Conservation (phyloP, 768 basidiomycete genomes). For the Boletus pseudopeckii region DNA sequence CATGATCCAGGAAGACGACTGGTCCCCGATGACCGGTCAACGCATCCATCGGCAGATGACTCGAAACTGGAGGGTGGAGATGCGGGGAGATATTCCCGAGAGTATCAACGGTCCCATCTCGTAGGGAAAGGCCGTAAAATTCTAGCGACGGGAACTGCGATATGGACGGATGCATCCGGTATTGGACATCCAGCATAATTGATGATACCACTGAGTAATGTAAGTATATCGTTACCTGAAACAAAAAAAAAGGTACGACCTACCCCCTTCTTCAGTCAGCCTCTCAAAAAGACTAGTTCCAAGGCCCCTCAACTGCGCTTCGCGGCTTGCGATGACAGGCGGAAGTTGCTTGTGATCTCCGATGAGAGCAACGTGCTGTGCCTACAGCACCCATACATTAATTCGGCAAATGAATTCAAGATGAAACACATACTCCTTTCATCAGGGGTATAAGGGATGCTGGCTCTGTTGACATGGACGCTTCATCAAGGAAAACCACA, state of each 20-base stretch:
- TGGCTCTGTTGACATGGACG: conserved; percentile 95
- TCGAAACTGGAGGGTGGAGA: conserved; percentile 61
- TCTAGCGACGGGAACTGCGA: conserved; percentile 81
- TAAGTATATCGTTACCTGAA: conserved; percentile 1
- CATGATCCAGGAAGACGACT: conserved; percentile 82
- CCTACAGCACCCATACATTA: conserved; percentile 42
- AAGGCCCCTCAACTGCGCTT: conserved; percentile 71
- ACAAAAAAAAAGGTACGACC: conserved; percentile 26
- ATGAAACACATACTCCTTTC: conserved; percentile 72
- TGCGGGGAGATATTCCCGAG: conserved; percentile 43
- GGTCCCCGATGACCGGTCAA: conserved; percentile 46
- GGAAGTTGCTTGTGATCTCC: conserved; percentile 98
- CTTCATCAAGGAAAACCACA: conserved; percentile 91
- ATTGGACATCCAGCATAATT: conserved; percentile 92
- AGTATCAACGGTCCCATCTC: conserved; percentile 70
- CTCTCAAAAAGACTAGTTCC: conserved; percentile 86
- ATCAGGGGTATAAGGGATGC: conserved; percentile 87
- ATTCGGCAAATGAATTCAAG: conserved; percentile 1
- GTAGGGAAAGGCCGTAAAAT: conserved; percentile 71
- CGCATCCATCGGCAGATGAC: conserved; percentile 41
- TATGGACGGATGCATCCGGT: conserved; percentile 92
- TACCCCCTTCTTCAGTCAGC: conserved; percentile 78
- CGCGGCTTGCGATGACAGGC: conserved; percentile 75
- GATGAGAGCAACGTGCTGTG: conserved; percentile 79
- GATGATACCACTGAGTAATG: conserved; percentile 65